These are phyloP conservation scores for Carallia pectinifolia DNA, from an alignment of 345 rosid genomes.

Conservation along the genomic window DNA sequence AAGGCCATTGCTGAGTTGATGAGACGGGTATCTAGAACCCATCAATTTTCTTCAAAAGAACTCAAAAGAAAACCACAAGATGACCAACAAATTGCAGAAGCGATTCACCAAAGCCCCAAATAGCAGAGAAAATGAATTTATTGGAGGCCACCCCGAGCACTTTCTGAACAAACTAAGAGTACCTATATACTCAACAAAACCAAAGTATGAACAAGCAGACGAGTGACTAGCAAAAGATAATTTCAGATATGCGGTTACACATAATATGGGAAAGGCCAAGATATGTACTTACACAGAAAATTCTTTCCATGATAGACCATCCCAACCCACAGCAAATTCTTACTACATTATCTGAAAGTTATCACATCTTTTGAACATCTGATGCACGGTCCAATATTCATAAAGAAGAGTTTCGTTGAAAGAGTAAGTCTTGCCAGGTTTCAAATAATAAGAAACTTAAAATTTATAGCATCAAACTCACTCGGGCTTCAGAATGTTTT, in stretches of 20 bases:
- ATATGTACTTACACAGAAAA: background rate
- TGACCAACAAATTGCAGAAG: background rate
- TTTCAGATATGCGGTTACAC: background rate
- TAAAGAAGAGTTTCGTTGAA: no score
- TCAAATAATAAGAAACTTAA: no score
- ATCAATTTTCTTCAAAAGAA: slow-evolving; percentile 7
- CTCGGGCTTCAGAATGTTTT: no score
- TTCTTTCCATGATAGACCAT: no score
- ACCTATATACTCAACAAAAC: background rate
- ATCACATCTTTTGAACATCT: no score
- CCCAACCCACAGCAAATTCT: no score
- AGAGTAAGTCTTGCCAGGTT: no score
- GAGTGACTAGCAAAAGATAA: background rate
- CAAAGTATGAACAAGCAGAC: background rate
- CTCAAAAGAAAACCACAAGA: background rate
- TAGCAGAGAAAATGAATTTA: background rate
- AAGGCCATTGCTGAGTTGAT: slow-evolving; percentile 25
- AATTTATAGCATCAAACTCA: no score
- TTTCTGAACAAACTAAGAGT: no score
- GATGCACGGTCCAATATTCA: no score
- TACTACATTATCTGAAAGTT: no score
- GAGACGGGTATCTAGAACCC: slow-evolving; percentile 30
- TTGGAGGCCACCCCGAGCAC: background rate
- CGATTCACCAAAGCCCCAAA: background rate
- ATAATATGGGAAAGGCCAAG: no score